Percentiles rank a stretch among this genome's conserved stretches.
phyloP scores from a whole-genome alignment of 371 early-diverging fungal genomes.

The Apophysomyces elegans region DNA sequence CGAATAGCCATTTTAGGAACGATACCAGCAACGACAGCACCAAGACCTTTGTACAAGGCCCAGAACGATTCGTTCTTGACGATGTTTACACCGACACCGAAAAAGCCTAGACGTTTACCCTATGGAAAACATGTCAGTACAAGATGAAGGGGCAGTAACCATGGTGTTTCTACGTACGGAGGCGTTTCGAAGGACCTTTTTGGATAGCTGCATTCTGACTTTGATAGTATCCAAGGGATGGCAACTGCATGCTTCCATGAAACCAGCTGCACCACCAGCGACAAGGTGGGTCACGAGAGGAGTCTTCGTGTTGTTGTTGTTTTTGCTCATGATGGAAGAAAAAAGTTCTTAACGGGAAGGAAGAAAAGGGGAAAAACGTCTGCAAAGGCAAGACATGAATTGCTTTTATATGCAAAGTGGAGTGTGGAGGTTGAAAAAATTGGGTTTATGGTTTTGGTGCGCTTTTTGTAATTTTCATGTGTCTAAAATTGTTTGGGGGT shows the following conservation, averaged over 20 bases:
- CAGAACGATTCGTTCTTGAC: conserved; percentile 87
- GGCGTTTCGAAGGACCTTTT: conserved; percentile 47
- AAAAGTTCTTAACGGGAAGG: not conserved
- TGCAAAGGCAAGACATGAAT: conserved; percentile 17
- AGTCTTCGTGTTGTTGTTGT: conserved; percentile 39
- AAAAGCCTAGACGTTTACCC: conserved; percentile 66
- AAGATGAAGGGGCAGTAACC: not conserved
- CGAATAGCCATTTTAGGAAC: conserved; percentile 99
- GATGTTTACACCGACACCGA: conserved; percentile 86
- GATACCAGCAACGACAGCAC: conserved; percentile 97
- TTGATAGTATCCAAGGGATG: conserved; percentile 99
- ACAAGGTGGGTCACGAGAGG: conserved; percentile 73
- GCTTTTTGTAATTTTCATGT: conserved; percentile 40
- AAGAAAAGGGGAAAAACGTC: conserved; percentile 18
- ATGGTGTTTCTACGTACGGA: conserved; percentile 32
- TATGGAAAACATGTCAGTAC: conserved; percentile 13
- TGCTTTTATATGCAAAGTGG: conserved; percentile 7
- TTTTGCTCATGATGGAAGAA: conserved; percentile 41
- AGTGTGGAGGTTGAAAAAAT: conserved; percentile 5
- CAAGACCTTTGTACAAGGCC: conserved; percentile 96
- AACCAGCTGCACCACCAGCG: conserved; percentile 94
- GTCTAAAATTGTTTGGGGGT: conserved; percentile 7
- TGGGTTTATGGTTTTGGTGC: conserved; percentile 3
- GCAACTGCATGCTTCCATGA: conserved; percentile 91
- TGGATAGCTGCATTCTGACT: conserved; percentile 89